Percentiles rank a stretch among this genome's conserved stretches.
phyloP scores from a whole-genome alignment of 352 stramenopile species.

The Globisporangium ultimum region DNA sequence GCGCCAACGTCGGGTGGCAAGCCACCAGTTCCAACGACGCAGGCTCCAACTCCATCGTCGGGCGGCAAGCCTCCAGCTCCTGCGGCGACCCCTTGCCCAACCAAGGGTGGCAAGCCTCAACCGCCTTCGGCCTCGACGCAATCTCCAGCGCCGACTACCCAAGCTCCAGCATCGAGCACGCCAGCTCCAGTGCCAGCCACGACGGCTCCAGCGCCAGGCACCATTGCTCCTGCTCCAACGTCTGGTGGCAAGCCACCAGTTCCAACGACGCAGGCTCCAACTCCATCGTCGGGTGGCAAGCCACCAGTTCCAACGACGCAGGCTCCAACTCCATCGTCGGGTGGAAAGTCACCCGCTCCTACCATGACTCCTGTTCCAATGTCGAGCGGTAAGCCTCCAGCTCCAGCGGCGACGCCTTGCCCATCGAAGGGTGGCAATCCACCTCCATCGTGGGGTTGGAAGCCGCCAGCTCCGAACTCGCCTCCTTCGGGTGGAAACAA shows the following conservation, averaged over 20 bases:
- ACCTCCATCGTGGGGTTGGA: too few species aligned
- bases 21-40: not conserved
- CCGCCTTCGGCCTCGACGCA: not conserved
- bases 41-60: not conserved
- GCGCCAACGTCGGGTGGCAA: not conserved
- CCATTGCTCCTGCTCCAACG: not conserved
- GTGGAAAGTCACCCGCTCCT: not conserved
- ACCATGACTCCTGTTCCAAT: not conserved
- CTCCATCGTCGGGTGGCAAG: not conserved
- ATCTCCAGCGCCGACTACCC: too few species aligned
- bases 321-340: not conserved
- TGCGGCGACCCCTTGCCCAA: not conserved
- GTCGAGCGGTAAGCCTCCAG: slow-evolving; percentile 1
- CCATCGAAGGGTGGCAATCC: slow-evolving; percentile 7
- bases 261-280: slow-evolving; percentile 7
- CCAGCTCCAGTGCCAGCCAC: too few species aligned
- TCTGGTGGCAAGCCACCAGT: not conserved
- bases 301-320: not conserved
- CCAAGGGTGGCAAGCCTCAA: not conserved
- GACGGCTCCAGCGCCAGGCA: not conserved
- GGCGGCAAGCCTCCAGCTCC: not conserved
- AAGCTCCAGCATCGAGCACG: too few species aligned
- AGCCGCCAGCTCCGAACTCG: too few species aligned
- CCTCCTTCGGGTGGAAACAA: too few species aligned
- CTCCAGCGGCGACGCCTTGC: not conserved